These are phyloP conservation scores for Lunasporangiospora selenospora DNA, from an alignment of 192 early-diverging fungal genomes.

Conservation along the genomic window DNA sequence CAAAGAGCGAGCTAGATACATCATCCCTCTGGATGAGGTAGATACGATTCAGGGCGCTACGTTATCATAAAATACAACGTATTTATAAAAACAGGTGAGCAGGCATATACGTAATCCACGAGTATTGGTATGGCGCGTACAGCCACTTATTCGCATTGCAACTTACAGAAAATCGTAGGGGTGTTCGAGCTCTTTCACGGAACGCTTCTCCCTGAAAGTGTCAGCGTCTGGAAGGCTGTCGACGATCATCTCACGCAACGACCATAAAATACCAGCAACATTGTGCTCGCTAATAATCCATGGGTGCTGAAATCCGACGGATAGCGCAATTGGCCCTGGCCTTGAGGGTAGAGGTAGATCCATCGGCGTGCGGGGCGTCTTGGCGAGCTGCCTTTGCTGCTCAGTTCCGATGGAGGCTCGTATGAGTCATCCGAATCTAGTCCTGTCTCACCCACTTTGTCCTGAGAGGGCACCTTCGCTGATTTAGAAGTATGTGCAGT, in stretches of 20 bases:
- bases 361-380: background rate
- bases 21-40: constrained; percentile 3
- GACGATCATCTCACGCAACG: background rate
- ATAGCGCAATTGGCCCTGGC: constrained; percentile 6
- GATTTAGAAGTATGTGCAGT: background rate
- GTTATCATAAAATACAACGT: too few species aligned
- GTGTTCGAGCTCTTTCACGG: constrained; percentile 1
- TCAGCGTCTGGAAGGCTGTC: background rate
- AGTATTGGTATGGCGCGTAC: background rate
- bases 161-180: constrained; percentile 4
- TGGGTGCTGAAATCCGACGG: constrained; percentile 4
- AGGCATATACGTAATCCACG: background rate
- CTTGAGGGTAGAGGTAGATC: constrained; percentile 4
- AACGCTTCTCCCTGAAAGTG: background rate
- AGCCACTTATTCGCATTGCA: background rate
- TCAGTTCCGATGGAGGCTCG: constrained; percentile 4
- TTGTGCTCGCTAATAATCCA: background rate
- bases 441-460: too few species aligned
- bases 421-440: constrained; percentile 4
- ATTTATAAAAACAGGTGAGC: constrained; percentile 1
- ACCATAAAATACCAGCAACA: constrained; percentile 5
- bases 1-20: constrained; percentile 7
- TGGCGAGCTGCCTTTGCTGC: background rate
- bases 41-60: constrained; percentile 1
- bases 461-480: background rate